Evolutionary conservation across 371 early-diverging fungal genomes (phyloP), one percentile per base, ranked within the genome.

Genomic region (Polyrhizophydium stewartii): DNA sequence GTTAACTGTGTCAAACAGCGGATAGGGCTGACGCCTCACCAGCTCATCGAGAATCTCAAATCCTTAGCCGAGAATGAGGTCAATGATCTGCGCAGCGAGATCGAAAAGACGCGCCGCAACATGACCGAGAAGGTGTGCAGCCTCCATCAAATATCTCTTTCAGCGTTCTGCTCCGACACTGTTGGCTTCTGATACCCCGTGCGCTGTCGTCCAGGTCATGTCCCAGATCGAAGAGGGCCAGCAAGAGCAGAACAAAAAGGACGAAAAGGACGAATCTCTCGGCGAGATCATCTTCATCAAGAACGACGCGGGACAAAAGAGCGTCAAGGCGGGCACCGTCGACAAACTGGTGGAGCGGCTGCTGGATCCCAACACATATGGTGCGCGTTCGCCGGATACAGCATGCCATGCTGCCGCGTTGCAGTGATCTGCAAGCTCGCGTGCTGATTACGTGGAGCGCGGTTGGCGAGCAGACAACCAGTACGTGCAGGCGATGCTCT

Each of bases 401-500:
- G 38, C 7, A 37, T 37, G 38, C n/a, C n/a, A n/a, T n/a, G n/a
- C n/a, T n/a, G n/a, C n/a, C n/a, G n/a, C n/a, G n/a, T n/a, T n/a
- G n/a, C n/a, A n/a, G n/a, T n/a, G n/a, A n/a, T n/a, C n/a, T n/a
- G n/a, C n/a, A n/a, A n/a, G n/a, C n/a, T n/a, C n/a, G n/a, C n/a
- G n/a, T n/a, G n/a, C n/a, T n/a, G n/a, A n/a, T n/a, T n/a, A n/a
- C n/a, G n/a, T n/a, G n/a, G n/a, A n/a, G n/a, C n/a, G n/a, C n/a
- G n/a, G n/a, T n/a, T n/a, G n/a, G n/a, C n/a, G n/a, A 16, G 21
- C 32, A 80, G 83, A 83, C 61, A 73, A 74, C 58, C 74, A 79
- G 31, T 79, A 68, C 56, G 53, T 73, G 55, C 73, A 76, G 55
- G 70, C 77, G 22, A 77, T 83, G 56, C 41, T 83, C 47, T 60